Percentiles rank a stretch among this genome's conserved stretches.
phyloP scores from a whole-genome alignment of 2,329 filamentous ascomycete species.

The Trichophyton mentagrophytes region DNA sequence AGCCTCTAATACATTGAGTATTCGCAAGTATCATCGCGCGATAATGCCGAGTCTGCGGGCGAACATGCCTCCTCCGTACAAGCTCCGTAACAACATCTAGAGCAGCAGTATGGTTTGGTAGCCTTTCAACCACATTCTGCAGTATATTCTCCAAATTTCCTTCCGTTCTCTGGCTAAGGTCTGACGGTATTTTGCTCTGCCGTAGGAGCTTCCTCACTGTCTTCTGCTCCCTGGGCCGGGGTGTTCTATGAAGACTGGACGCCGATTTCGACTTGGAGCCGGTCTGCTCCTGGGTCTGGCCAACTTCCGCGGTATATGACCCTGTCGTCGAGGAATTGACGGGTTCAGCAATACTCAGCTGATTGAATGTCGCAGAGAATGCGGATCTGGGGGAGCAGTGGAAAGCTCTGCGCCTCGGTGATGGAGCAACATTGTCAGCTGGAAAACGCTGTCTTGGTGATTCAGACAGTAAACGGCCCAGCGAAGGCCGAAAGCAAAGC shows the following conservation, averaged over 20 bases:
- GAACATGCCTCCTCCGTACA: slow-evolving; percentile 25
- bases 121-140: slow-evolving; percentile 16
- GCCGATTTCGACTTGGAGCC: neutral
- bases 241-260: neutral
- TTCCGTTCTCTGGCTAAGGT: slow-evolving; percentile 14
- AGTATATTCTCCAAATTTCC: slow-evolving; percentile 21
- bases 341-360: neutral
- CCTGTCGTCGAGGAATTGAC: neutral
- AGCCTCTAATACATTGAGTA: slow-evolving; percentile 50
- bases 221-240: neutral
- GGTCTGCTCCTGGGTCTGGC: neutral
- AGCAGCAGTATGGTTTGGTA: slow-evolving; percentile 18
- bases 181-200: slow-evolving; percentile 13
- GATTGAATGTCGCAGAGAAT: neutral
- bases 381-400: neutral
- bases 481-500: slow-evolving; percentile 31
- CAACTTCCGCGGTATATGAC: neutral
- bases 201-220: neutral
- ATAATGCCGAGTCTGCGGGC: slow-evolving; percentile 41
- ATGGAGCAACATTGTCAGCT: neutral
- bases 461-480: slow-evolving; percentile 11
- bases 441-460: neutral
- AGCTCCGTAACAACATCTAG: slow-evolving; percentile 27
- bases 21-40: slow-evolving; percentile 64
- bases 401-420: neutral